phyloP scores from a whole-genome alignment of 192 early-diverging fungal genomes.

The Rhizophagus clarus region DNA sequence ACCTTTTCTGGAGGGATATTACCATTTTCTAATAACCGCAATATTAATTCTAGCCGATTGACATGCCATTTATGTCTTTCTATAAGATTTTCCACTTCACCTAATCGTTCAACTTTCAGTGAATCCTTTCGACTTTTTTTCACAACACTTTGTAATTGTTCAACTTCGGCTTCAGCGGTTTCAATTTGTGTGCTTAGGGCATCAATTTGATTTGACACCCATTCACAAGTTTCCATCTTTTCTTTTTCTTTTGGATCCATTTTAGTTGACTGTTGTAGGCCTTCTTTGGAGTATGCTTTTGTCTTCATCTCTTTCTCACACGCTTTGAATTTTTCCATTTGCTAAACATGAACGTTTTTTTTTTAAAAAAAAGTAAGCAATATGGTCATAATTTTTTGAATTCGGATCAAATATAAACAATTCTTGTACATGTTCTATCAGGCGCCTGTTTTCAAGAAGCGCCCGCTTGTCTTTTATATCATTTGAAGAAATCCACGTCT shows the following conservation, averaged over 20 bases:
- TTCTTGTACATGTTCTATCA: slow-evolving; percentile 78
- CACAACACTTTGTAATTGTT: slow-evolving; percentile 63
- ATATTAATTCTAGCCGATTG: slow-evolving; percentile 85
- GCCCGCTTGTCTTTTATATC: slow-evolving; percentile 98
- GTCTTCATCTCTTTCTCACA: slow-evolving; percentile 99
- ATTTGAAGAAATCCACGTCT: slow-evolving; percentile 90
- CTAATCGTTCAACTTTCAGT: slow-evolving; percentile 72
- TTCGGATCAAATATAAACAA: background rate
- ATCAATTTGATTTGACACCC: slow-evolving; percentile 84
- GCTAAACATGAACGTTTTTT: slow-evolving; percentile 47
- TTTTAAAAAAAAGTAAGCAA: background rate
- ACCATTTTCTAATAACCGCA: slow-evolving; percentile 92
- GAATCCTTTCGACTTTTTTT: slow-evolving; percentile 84
- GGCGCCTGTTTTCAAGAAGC: slow-evolving; percentile 86
- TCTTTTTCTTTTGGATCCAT: slow-evolving; percentile 95
- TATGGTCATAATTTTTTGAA: background rate
- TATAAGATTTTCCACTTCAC: slow-evolving; percentile 70
- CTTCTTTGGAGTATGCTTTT: slow-evolving; percentile 98
- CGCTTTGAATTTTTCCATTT: slow-evolving; percentile 99
- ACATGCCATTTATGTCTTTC: slow-evolving; percentile 95
- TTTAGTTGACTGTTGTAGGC: slow-evolving; percentile 73
- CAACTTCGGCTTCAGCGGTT: slow-evolving; percentile 88
- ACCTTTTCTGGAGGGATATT: slow-evolving; percentile 85
- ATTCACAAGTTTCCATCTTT: slow-evolving; percentile 82
- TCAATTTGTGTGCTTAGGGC: slow-evolving; percentile 88